A percentile compares a stretch with the other conserved stretches of the same genome.
phyloP scores from a whole-genome alignment of 805 yeast species.

The Candida montana region DNA sequence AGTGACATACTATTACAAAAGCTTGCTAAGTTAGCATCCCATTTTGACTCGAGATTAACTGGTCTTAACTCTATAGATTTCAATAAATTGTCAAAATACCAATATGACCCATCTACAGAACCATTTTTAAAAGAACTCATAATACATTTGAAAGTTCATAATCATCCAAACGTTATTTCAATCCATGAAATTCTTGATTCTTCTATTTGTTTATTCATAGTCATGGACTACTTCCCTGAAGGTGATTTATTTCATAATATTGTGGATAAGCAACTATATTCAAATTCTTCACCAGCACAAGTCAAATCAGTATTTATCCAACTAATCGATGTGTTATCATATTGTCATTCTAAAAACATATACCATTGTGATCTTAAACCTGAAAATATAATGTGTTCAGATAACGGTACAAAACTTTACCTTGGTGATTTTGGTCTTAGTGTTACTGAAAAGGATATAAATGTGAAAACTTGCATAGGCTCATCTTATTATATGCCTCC shows the following conservation, averaged over 20 bases:
- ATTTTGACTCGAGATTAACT: constrained; percentile 2
- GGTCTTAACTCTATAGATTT: constrained; percentile 16
- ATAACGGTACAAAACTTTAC: constrained; percentile 48
- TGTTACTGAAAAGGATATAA: constrained; percentile 49
- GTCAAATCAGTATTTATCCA: constrained; percentile 64
- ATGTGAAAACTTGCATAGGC: constrained; percentile 77
- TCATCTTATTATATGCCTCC: constrained; percentile 93
- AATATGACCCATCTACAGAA: constrained; percentile 7
- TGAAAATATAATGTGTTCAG: constrained; percentile 75
- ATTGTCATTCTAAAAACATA: constrained; percentile 77
- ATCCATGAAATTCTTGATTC: constrained; percentile 69
- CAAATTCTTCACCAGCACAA: constrained; percentile 39
- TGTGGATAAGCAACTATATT: constrained; percentile 64
- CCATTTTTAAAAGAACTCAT: constrained; percentile 54
- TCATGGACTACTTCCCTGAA: constrained; percentile 81
- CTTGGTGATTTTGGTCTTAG: constrained; percentile 92
- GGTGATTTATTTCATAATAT: constrained; percentile 87
- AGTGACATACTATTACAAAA: constrained; percentile 21
- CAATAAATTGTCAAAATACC: constrained; percentile 15
- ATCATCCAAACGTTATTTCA: constrained; percentile 72
- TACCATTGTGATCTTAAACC: constrained; percentile 96
- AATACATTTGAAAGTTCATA: constrained; percentile 68
- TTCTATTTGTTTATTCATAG: constrained; percentile 52
- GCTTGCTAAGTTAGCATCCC: constrained; percentile 8
- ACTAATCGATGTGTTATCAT: constrained; percentile 74